phyloP scores from a whole-genome alignment of 2,329 filamentous ascomycete genomes.

The Berkeleyomyces basicola region DNA sequence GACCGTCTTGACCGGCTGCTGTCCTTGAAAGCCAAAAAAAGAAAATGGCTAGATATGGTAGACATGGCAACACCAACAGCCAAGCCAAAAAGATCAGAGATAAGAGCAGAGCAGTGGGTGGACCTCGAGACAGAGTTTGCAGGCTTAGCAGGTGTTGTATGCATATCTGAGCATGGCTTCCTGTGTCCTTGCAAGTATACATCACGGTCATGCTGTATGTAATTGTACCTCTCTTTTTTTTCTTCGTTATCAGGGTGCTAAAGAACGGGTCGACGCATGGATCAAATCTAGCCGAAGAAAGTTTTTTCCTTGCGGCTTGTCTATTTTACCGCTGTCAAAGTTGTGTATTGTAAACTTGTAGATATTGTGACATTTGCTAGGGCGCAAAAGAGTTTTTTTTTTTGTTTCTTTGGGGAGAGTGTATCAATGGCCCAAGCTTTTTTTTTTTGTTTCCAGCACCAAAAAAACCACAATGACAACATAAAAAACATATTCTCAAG shows the following conservation, averaged over 20 bases:
- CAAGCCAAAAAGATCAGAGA: not conserved
- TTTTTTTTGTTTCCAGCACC: not conserved
- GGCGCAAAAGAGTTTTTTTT: not conserved
- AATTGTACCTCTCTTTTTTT: not conserved
- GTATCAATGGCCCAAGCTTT: not conserved
- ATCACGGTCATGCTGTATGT: not conserved
- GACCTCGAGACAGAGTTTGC: not conserved
- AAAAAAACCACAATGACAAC: not conserved
- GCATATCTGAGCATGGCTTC: not conserved
- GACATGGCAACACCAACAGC: not conserved
- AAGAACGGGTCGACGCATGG: not conserved
- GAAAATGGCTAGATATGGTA: not conserved
- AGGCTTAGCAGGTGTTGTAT: not conserved
- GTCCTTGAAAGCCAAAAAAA: not conserved
- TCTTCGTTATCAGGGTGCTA: not conserved
- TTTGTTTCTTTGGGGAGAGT: not conserved
- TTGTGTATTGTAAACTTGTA: not conserved
- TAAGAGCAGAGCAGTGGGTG: not conserved
- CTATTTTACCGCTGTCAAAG: not conserved
- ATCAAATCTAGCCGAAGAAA: not conserved
- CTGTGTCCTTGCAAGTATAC: not conserved
- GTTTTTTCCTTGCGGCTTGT: not conserved
- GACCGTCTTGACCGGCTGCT: no score
- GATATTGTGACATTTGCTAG: not conserved
- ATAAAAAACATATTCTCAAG: not conserved